These are phyloP conservation scores for Populus nigra DNA, from an alignment of 345 rosid species.

Conservation along the genomic window DNA sequence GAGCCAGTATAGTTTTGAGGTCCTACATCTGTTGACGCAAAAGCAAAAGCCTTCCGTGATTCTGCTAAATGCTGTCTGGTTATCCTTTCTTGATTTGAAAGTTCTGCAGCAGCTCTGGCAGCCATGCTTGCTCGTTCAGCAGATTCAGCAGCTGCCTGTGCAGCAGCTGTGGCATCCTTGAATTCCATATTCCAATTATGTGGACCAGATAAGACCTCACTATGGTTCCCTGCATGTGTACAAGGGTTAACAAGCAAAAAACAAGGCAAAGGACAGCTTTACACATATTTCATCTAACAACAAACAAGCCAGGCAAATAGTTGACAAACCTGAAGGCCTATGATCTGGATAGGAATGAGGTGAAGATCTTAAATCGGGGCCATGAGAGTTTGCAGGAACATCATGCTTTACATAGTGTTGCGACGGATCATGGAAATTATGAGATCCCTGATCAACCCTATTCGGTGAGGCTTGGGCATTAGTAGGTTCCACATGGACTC, in stretches of 20 bases:
- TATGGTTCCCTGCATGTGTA: constrained; percentile 37
- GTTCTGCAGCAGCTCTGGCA: constrained; percentile 92
- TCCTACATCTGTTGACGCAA: constrained; percentile 28
- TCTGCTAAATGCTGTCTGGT: constrained; percentile 40
- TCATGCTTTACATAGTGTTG: constrained; percentile 34
- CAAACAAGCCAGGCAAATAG: not conserved
- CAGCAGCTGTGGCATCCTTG: constrained; percentile 83
- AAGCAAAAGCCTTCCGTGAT: constrained; percentile 30
- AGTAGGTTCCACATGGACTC: constrained; percentile 6
- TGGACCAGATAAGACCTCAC: constrained; percentile 19
- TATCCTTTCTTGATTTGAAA: constrained; percentile 59
- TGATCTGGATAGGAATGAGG: constrained; percentile 32
- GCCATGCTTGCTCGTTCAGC: constrained; percentile 97
- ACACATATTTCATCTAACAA: not conserved
- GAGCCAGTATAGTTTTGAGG: constrained; percentile 22
- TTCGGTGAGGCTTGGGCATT: constrained; percentile 5
- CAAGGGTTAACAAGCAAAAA: constrained; percentile 6
- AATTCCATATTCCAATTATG: constrained; percentile 68
- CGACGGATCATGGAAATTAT: constrained; percentile 28
- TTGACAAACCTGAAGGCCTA: constrained; percentile 40
- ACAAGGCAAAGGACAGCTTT: not conserved
- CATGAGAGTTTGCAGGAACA: constrained; percentile 25
- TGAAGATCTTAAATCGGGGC: constrained; percentile 34
- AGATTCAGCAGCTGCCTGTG: constrained; percentile 93
- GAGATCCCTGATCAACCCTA: constrained; percentile 22